Evolutionary conservation across 805 yeast species (phyloP).

Genomic region (Candida adriatica): DNA sequence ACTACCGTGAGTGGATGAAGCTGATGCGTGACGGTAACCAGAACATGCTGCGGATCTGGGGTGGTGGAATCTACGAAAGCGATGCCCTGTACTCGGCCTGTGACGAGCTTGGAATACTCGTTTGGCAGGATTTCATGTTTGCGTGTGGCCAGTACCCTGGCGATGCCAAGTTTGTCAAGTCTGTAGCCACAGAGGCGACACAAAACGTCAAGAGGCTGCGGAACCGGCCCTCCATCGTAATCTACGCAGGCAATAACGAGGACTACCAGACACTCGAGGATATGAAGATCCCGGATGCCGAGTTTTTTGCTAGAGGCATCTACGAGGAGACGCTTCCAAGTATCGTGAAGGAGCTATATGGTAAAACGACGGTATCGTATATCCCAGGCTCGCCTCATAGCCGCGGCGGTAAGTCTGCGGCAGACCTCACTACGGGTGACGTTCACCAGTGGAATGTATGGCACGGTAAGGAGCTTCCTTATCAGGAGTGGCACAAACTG

Average conservation of each 20-base stretch:
- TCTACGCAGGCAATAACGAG: conserved; percentile 18
- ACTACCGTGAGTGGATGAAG: conserved; percentile 11
- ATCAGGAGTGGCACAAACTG: conserved; percentile 41
- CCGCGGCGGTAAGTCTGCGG: conserved; percentile 29
- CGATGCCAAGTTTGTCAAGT: conserved; percentile 28
- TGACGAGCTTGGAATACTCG: conserved; percentile 26
- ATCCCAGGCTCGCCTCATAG: conserved; percentile 46
- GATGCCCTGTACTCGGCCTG: conserved; percentile 12
- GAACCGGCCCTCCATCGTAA: conserved; percentile 32
- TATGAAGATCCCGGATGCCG: conserved; percentile 7
- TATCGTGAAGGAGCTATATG: conserved; percentile 45
- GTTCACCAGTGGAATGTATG: conserved; percentile 52
- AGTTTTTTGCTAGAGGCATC: conserved; percentile 14
- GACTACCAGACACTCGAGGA: conserved; percentile 15
- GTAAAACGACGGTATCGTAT: conserved; percentile 31
- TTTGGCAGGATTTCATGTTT: conserved; percentile 55
- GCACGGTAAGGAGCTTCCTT: conserved; percentile 45
- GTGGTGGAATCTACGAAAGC: conserved; percentile 17
- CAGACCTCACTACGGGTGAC: conserved; percentile 39
- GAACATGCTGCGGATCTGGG: conserved; percentile 19
- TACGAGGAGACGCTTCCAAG: conserved; percentile 19
- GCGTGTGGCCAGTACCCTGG: conserved; percentile 52
- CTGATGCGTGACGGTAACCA: conserved; percentile 10
- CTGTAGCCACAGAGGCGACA: conserved; percentile 31
- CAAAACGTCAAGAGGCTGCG: conserved; percentile 36